phyloP scores from a whole-genome alignment of 768 basidiomycete genomes.

The Coprinopsis strossmayeri region DNA sequence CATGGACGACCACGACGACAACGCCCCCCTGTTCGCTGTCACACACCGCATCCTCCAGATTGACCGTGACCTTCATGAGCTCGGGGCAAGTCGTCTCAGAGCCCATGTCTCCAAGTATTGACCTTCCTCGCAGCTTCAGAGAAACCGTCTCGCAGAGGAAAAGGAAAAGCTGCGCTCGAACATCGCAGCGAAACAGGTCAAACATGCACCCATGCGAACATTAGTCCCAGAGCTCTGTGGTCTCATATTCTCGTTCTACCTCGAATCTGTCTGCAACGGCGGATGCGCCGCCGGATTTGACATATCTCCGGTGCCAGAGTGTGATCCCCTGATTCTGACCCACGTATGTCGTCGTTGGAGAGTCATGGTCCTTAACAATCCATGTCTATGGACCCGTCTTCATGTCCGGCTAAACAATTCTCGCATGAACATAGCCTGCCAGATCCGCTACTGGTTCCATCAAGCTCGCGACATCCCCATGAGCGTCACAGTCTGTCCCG shows the following conservation, averaged over 20 bases:
- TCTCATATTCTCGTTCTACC: constrained; percentile 16
- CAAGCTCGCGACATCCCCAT: constrained; percentile 15
- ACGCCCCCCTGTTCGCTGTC: constrained; percentile 1
- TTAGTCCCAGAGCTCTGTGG: constrained; percentile 17
- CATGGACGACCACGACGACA: no score
- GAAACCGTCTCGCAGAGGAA: background rate
- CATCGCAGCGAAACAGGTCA: constrained; percentile 14
- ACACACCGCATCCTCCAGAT: background rate
- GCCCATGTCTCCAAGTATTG: background rate
- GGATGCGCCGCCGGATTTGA: constrained; percentile 7
- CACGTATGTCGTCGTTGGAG: constrained; percentile 19
- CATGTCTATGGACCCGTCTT: constrained; percentile 15
- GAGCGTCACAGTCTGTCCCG: constrained; percentile 13
- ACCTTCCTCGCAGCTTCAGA: constrained; percentile 4
- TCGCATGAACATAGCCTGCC: constrained; percentile 1
- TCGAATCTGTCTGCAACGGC: constrained; percentile 1
- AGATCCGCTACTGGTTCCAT: constrained; percentile 13
- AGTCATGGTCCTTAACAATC: constrained; percentile 14
- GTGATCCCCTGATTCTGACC: constrained; percentile 13
- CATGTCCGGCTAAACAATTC: constrained; percentile 11
- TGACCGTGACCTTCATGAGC: constrained; percentile 1
- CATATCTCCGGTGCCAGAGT: constrained; percentile 6
- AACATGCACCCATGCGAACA: constrained; percentile 13
- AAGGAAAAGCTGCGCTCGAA: constrained; percentile 11
- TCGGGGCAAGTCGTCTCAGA: constrained; percentile 3